Evolutionary conservation across 352 stramenopile genomes (phyloP).

Genomic region (Phytophthora tentaculata): DNA sequence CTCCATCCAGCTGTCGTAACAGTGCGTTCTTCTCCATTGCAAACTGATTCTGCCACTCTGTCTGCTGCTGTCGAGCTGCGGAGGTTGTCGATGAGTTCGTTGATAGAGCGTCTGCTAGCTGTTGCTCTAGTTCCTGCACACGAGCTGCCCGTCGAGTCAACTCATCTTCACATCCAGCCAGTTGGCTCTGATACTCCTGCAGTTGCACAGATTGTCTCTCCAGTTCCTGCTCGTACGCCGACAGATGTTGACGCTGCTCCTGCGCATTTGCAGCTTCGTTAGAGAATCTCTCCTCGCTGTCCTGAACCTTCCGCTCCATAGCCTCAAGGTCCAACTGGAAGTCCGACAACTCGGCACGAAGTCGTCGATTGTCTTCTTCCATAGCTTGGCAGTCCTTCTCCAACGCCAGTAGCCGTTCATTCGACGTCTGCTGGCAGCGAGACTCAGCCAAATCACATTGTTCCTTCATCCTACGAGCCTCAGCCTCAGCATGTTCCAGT

Average conservation of each 20-base stretch:
- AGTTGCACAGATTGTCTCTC: conserved; percentile 27
- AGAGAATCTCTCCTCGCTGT: conserved; percentile 43
- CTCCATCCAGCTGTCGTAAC: conserved; percentile 46
- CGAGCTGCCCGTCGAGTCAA: conserved; percentile 31
- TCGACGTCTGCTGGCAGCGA: conserved; percentile 54
- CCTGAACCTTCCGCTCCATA: conserved; percentile 51
- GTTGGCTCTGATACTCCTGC: conserved; percentile 41
- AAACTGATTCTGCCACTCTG: conserved; percentile 47
- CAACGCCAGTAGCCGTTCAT: conserved; percentile 58
- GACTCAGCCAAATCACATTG: conserved; percentile 47
- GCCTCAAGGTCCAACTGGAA: conserved; percentile 59
- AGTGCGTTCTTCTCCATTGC: conserved; percentile 56
- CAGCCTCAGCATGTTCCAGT: conserved; percentile 47
- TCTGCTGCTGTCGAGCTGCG: conserved; percentile 43
- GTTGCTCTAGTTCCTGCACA: conserved; percentile 53
- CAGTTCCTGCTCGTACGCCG: conserved; percentile 34
- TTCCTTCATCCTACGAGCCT: conserved; percentile 47
- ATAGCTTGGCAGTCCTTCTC: conserved; percentile 59
- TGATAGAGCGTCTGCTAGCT: conserved; percentile 41
- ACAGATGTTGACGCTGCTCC: conserved; percentile 43
- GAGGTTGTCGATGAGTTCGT: conserved; percentile 45
- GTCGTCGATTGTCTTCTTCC: conserved; percentile 61
- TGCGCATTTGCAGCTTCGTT: conserved; percentile 46
- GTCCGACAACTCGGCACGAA: conserved; percentile 50
- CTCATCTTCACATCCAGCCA: conserved; percentile 33